Base-by-base conservation (phyloP, 192 early-diverging fungal genomes). In the Coemansia guatemalensis region DNA sequence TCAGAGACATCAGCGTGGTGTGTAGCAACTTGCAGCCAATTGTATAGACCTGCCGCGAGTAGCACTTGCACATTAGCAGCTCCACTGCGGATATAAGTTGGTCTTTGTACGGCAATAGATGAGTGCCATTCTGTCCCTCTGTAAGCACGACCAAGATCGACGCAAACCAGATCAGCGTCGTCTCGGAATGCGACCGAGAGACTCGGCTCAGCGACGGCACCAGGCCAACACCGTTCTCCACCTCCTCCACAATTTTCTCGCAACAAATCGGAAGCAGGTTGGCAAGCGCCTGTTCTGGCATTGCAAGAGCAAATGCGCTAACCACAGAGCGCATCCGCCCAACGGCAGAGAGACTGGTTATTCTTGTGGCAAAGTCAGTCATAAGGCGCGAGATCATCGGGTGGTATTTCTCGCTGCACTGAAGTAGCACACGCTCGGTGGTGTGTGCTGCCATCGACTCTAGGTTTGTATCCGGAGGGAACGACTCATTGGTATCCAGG, bases 371-470 rank as follows among this genome's bases (percentile, higher is more conserved):
- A 65, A 74, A 81, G 26, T 63, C 49, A 1, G 78, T 75, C 24
- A 81, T 68, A 12, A 81, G 73, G 27, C 78, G 69, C 11, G 78
- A 51, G 12, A 81, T 57, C 78, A 81, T 81, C 32, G 78, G 78
- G 39, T 74, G 59, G 66, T 81, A 75, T 50, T 65, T 58, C 59
- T 74, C 68, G 52, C 78, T 68, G 53, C 78, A 75, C 49, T 81
- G 78, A 44, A 62, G 58, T 49, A 81, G 60, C 21, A 81, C 78
- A 14, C 65, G 30, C 41, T 72, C 63, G 18, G 69, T 75, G 8
- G 78, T 53, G 7, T 71, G 64, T n/a, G 69, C 53, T 2, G 73
- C 61, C 56, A 75, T 65, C 50, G 30, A 35, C 17, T 66, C 62
- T 30, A 81, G 60, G 27, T 55, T 56, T 21, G 62, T 44, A 26